Evolutionary conservation across 345 rosid species (phyloP), one percentile per base, ranked within the genome.

Genomic region (Camelina sativa): DNA sequence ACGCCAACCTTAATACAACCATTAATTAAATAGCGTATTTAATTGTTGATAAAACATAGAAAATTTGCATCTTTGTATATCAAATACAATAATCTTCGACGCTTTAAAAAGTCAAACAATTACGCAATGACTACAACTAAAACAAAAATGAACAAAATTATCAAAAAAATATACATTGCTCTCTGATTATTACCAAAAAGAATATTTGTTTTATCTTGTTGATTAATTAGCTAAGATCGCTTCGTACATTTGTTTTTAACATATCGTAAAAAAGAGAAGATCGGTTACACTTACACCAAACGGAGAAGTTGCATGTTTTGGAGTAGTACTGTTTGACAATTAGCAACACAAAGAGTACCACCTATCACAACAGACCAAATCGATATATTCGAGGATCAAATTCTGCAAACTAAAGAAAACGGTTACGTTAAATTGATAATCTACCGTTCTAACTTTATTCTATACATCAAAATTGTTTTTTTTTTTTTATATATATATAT

Each of bases 361-460:
- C 48, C 56, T 32, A 22, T 43, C 37, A 73, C 40, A 73, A 55
- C 22, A 50, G 37, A 71, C 50, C 75, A 71, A 61, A 50, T 37
- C 67, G 61, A 72, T 72, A 72, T 16, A 44, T 38, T 55, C 71
- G 77, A 73, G 40, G 72, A 58, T 44, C 41, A 7, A 32, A 63
- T 32, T 43, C 41, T 44, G 11, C 34, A 22, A 61, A 54, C 12
- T 54, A 57, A 37, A 30, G 13, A 65, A 37, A 58, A 23, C 13
- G 16, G 60, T 50, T 38, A 75, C 53, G 35, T 48, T 58, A 74
- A 44, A 11, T 10, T 47, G 22, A 6, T 25, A 6, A 23, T 40
- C 38, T 59, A 8, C 67, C 44, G 60, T 35, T 66, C 67, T 38
- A 28, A 28, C 30, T 28, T 4, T 28, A 5, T 28, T 28, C 28